Percentiles rank a stretch among this genome's conserved stretches.
These are phyloP conservation scores for Lolium perenne DNA, from an alignment of 176 grass and related monocot species.

Conservation along the genomic window DNA sequence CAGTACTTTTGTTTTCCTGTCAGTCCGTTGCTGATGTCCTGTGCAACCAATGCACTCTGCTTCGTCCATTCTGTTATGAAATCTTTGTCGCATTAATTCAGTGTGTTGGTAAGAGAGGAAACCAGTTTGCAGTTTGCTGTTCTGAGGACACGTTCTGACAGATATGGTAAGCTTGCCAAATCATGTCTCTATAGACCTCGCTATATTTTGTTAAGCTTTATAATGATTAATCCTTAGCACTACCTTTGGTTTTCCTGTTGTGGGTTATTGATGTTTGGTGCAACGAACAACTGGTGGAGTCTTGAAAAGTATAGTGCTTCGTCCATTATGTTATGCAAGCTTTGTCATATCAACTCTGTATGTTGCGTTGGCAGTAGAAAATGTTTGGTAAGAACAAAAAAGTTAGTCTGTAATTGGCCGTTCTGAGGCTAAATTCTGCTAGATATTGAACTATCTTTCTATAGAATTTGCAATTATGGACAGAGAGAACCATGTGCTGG, in stretches of 20 bases:
- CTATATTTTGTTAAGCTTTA: neutral
- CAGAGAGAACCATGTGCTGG: too few species aligned
- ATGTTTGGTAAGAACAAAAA: too few species aligned
- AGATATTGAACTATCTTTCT: too few species aligned
- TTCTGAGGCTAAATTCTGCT: too few species aligned
- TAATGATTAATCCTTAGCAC: neutral
- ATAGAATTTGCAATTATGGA: too few species aligned
- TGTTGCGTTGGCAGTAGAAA: too few species aligned
- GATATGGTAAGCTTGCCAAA: neutral
- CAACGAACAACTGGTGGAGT: neutral
- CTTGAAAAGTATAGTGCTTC: neutral
- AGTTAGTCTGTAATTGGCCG: too few species aligned
- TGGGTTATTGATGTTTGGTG: neutral
- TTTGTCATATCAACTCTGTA: too few species aligned
- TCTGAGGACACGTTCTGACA: neutral
- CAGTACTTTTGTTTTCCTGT: neutral
- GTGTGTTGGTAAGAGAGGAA: neutral
- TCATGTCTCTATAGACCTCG: neutral
- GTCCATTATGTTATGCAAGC: neutral
- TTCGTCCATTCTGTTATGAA: neutral
- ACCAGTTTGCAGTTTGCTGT: neutral
- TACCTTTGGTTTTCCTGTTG: neutral
- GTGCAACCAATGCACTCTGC: neutral
- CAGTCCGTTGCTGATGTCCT: neutral
- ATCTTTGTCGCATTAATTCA: neutral